These are phyloP conservation scores for Sarocladiaceae sp. DNA, from an alignment of 2,329 filamentous ascomycete genomes.

Conservation along the genomic window DNA sequence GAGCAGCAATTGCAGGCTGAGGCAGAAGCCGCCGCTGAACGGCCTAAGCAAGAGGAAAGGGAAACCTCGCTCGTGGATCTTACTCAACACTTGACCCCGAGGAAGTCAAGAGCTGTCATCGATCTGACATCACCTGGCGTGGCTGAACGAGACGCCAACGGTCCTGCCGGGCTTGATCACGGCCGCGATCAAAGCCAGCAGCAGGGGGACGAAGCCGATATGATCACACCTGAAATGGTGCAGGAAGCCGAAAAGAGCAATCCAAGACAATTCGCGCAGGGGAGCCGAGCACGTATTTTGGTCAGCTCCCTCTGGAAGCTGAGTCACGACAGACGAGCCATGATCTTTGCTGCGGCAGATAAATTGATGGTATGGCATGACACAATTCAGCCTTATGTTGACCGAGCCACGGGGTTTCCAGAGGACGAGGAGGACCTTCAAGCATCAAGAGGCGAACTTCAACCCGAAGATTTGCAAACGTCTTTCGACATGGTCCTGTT, in stretches of 20 bases:
- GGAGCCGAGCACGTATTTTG: not conserved
- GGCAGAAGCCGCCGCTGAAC: not conserved
- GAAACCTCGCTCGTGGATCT: conserved; percentile 1
- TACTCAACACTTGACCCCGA: not conserved
- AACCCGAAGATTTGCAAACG: conserved; percentile 1
- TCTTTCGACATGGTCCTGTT: not conserved
- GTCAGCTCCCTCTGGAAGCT: conserved; percentile 2
- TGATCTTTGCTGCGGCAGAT: not conserved
- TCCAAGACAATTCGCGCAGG: not conserved
- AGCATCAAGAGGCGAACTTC: not conserved
- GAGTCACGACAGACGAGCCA: not conserved
- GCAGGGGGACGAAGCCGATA: not conserved
- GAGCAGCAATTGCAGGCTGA: conserved; percentile 11
- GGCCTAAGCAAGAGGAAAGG: not conserved
- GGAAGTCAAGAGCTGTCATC: not conserved
- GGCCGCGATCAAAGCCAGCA: not conserved
- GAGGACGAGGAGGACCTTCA: not conserved
- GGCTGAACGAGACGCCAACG: not conserved
- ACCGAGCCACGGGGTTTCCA: not conserved
- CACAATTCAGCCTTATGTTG: not conserved
- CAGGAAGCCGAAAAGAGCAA: not conserved
- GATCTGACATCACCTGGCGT: conserved; percentile 1
- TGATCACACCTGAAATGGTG: not conserved
- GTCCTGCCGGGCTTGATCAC: not conserved
- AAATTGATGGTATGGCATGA: not conserved